A percentile compares a stretch with the other conserved stretches of the same genome.
Conservation (phyloP, 345 rosid species). For the Erucastrum elatum region DNA sequence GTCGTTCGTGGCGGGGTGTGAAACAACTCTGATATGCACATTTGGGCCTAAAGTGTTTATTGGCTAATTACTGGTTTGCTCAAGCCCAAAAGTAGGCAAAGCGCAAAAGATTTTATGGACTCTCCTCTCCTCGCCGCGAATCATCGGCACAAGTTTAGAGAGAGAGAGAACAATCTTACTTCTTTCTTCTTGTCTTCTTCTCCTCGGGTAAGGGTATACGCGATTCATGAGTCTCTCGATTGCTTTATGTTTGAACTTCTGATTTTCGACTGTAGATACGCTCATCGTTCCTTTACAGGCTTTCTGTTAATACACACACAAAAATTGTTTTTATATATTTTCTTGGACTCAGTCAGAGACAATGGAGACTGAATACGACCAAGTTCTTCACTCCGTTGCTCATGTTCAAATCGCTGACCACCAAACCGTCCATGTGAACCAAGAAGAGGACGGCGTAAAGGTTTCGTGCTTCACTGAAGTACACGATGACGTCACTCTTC, state of each 20-base stretch:
- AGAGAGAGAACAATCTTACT: background rate
- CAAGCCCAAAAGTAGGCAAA: background rate
- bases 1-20: too few relatives aligned
- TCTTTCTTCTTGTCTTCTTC: too few relatives aligned
- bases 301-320: too few relatives aligned
- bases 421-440: background rate
- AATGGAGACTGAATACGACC: constrained; percentile 34
- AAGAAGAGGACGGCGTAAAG: constrained; percentile 36
- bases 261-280: too few relatives aligned
- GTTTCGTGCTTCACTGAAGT: constrained; percentile 66
- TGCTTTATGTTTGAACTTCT: too few relatives aligned
- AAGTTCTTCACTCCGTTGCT: constrained; percentile 32
- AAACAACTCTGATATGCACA: background rate
- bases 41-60: background rate
- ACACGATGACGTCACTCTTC: constrained; percentile 62
- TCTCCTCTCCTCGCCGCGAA: background rate
- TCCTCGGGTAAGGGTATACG: too few relatives aligned
- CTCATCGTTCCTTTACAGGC: too few relatives aligned
- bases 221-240: too few relatives aligned
- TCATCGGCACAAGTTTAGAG: background rate
- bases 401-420: constrained; percentile 24
- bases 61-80: background rate
- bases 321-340: background rate
- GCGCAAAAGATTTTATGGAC: background rate
- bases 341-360: background rate